A percentile compares a stretch with the other conserved stretches of the same genome.
Evolutionary conservation across 2,329 filamentous ascomycete species (phyloP).

Genomic region (Beauveria sp.): DNA sequence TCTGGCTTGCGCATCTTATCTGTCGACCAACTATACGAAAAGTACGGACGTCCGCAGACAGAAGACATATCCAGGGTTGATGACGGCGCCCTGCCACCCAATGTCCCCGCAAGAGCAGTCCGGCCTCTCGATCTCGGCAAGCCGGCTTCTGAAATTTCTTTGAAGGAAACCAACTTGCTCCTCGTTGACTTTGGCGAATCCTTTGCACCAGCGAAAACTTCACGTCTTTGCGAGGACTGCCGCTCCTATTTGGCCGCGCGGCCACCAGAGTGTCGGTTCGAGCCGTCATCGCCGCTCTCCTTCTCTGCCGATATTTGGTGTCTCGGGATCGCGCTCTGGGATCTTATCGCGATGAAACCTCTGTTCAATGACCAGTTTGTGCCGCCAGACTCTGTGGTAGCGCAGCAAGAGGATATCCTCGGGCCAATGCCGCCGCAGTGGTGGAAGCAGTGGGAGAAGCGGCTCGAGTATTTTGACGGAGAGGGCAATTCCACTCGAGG

Average conservation of each 20-base stretch:
- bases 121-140: slow-evolving; percentile 20
- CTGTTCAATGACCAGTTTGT: slow-evolving; percentile 17
- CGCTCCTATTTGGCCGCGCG: slow-evolving; percentile 14
- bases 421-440: slow-evolving; percentile 14
- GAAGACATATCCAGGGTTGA: slow-evolving; percentile 19
- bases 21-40: slow-evolving; percentile 23
- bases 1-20: slow-evolving; percentile 20
- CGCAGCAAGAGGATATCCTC: slow-evolving; percentile 18
- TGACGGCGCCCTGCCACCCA: slow-evolving; percentile 18
- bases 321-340: slow-evolving; percentile 16
- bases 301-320: slow-evolving; percentile 18
- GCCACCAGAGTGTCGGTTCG: slow-evolving; percentile 11
- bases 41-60: slow-evolving; percentile 23
- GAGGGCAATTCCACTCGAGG: not conserved
- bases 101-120: slow-evolving; percentile 20
- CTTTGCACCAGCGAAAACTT: slow-evolving; percentile 18
- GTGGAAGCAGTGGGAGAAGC: slow-evolving; percentile 11
- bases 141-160: slow-evolving; percentile 19
- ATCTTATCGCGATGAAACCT: slow-evolving; percentile 18
- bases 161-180: slow-evolving; percentile 22
- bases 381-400: slow-evolving; percentile 16
- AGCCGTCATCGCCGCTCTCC: slow-evolving; percentile 5
- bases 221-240: slow-evolving; percentile 18
- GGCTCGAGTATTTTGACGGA: not conserved
- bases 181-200: slow-evolving; percentile 29